Base-by-base conservation (phyloP, 225 moss, liverwort and hornwort species). In the Ulota crispa region DNA sequence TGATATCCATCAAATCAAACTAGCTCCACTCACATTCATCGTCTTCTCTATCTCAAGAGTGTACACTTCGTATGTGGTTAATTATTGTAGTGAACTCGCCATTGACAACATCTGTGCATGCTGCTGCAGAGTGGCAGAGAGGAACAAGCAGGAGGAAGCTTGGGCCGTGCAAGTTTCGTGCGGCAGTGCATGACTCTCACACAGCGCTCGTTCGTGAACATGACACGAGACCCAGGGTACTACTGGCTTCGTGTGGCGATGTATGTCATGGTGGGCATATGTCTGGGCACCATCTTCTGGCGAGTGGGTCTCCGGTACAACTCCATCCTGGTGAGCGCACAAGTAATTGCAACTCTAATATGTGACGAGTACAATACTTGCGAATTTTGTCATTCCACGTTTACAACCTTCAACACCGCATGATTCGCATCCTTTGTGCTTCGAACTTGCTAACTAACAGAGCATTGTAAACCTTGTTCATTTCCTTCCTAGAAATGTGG, bases 231-330 rank as follows among this genome's bases (percentile, higher is more conserved):
- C 47, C 85, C 89, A 23, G 89, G 89, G 11, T 91, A 91, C 79
- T 91, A 91, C 79, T 91, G 91, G 91, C 91, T 91, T 19, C 89
- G 89, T 45, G 85, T 91, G 68, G 89, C 85, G 18, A 85, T 91
- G 78, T 91, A 91, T 63, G 64, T 85, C 43, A 77, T 81, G 73
- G 83, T 89, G 7, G 84, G 83, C 18, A 9, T 91, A 45, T 89
- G 88, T 70, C 78, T 91, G 23, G 91, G 91, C 5, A 89, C 89
- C 28, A 89, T 91, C 39, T 91, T 83, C 84, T 91, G 84, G 87
- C 68, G 68, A 76, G 87, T 89, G 14, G 87, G 87, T 61, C 66
- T 72, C 9, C 42, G 64, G 19, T 91, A 84, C 64, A 81, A 77
- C 82, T 85, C 89, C 34, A 91, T 91, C 78, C 78, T 88, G 91